Conservation (phyloP, 1,139 yeast genomes). For the Saccharomyces uvarum region DNA sequence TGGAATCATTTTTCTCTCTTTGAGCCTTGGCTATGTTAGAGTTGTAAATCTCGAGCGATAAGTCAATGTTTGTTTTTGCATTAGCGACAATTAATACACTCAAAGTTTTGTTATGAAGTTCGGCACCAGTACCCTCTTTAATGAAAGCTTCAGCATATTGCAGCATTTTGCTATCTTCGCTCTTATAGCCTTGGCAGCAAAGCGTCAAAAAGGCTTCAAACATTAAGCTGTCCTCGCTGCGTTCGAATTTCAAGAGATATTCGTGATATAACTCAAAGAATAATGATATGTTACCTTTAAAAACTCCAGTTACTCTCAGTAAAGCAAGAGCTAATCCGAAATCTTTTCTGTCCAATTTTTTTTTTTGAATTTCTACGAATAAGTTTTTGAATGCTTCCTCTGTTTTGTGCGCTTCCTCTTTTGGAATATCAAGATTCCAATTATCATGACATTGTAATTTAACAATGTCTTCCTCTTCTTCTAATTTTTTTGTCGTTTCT, state of each 20-base stretch:
- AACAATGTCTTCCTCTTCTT: slow-evolving; percentile 1
- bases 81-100: slow-evolving; percentile 44
- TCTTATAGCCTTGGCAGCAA: slow-evolving; percentile 39
- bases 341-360: slow-evolving; percentile 10
- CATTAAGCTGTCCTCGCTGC: slow-evolving; percentile 34
- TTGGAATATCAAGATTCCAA: neutral
- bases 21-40: slow-evolving; percentile 36
- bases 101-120: slow-evolving; percentile 31
- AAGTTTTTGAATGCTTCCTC: slow-evolving; percentile 10
- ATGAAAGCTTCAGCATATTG: slow-evolving; percentile 43
- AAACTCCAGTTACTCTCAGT: slow-evolving; percentile 38
- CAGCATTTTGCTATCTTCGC: slow-evolving; percentile 32
- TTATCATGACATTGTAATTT: neutral
- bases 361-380: slow-evolving; percentile 9
- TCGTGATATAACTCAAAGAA: slow-evolving; percentile 43
- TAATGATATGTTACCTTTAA: slow-evolving; percentile 34
- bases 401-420: neutral
- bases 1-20: slow-evolving; percentile 28
- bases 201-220: slow-evolving; percentile 35
- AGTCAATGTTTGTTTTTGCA: slow-evolving; percentile 40
- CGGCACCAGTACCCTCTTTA: slow-evolving; percentile 34
- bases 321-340: slow-evolving; percentile 15
- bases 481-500: neutral
- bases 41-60: slow-evolving; percentile 47
- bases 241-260: slow-evolving; percentile 37